Conservation (phyloP, 2,329 filamentous ascomycete genomes). For the Aureobasidium sp. region DNA sequence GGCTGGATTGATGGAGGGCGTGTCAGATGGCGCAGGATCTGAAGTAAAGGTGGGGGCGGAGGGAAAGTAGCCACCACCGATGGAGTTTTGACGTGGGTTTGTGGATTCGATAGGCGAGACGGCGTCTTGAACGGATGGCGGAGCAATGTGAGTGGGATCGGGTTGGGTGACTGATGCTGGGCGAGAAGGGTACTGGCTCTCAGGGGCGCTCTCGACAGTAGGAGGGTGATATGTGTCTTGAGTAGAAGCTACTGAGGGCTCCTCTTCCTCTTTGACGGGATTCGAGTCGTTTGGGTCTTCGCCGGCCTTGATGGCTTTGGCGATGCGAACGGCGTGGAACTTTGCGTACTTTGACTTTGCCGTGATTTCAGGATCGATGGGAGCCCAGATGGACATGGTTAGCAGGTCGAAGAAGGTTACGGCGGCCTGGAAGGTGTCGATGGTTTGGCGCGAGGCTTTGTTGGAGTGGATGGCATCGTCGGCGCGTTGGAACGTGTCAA, state of each 20-base stretch:
- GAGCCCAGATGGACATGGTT: conserved; percentile 64
- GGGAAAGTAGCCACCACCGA: conserved; percentile 53
- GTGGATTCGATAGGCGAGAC: conserved; percentile 41
- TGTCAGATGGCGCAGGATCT: conserved; percentile 27
- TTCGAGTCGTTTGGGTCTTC: conserved; percentile 90
- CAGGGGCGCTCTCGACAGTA: conserved; percentile 52
- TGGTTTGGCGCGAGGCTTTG: conserved; percentile 84
- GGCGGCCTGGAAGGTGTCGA: conserved; percentile 86
- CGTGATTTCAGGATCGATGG: conserved; percentile 62
- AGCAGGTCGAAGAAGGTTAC: conserved; percentile 86
- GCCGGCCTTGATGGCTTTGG: conserved; percentile 82
- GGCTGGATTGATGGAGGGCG: conserved; percentile 29
- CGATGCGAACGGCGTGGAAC: conserved; percentile 85
- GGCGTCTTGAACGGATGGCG: conserved; percentile 35
- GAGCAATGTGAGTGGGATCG: conserved; percentile 12
- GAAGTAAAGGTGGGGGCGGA: conserved; percentile 40
- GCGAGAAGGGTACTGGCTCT: conserved; percentile 43
- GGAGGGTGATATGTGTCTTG: conserved; percentile 33
- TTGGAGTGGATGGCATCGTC: conserved; percentile 74
- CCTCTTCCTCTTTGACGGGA: conserved; percentile 60
- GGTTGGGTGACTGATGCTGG: conserved; percentile 21
- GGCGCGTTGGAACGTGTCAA: conserved; percentile 78
- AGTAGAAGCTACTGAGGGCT: conserved; percentile 36
- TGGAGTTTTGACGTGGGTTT: conserved; percentile 35
- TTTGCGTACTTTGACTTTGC: conserved; percentile 95